Percentiles rank a stretch among this genome's conserved stretches.
Evolutionary conservation across 495 filamentous ascomycete genomes (phyloP).

Genomic region (Tuber indicum): DNA sequence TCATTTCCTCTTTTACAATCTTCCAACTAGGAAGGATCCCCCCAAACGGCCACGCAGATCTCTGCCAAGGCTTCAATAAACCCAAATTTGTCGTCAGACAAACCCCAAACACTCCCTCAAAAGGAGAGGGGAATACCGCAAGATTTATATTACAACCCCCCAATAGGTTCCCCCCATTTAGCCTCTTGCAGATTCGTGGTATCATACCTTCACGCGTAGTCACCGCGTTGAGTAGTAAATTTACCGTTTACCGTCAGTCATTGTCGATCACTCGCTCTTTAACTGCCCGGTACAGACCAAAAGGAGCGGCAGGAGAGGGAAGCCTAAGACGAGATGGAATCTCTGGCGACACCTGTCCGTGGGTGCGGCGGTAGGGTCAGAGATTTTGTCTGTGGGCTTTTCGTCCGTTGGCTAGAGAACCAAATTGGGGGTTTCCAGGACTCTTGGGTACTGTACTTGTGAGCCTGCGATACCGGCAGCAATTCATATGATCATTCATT

Average conservation of each 20-base stretch:
- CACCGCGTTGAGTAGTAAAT: neutral
- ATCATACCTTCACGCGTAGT: neutral
- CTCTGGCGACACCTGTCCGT: too few relatives aligned
- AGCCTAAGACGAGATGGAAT: too few relatives aligned
- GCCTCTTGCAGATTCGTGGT: neutral
- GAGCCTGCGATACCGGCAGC: neutral
- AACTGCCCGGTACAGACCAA: neutral
- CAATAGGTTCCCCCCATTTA: neutral
- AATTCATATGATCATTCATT: neutral
- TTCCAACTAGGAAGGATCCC: neutral
- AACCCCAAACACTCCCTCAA: neutral
- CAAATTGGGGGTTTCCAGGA: neutral
- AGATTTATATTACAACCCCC: neutral
- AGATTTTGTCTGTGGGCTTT: too few relatives aligned
- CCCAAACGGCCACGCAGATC: neutral
- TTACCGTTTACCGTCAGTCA: neutral
- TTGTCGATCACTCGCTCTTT: conserved; percentile 1
- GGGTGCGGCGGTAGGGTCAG: too few relatives aligned
- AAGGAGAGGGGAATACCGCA: neutral
- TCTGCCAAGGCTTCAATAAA: neutral
- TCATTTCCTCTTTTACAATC: neutral
- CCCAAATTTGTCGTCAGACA: neutral
- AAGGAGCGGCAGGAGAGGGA: neutral
- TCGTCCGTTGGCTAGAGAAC: neutral
- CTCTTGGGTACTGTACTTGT: neutral